phyloP scores from a whole-genome alignment of 805 yeast genomes.

The Candida chilensis region DNA sequence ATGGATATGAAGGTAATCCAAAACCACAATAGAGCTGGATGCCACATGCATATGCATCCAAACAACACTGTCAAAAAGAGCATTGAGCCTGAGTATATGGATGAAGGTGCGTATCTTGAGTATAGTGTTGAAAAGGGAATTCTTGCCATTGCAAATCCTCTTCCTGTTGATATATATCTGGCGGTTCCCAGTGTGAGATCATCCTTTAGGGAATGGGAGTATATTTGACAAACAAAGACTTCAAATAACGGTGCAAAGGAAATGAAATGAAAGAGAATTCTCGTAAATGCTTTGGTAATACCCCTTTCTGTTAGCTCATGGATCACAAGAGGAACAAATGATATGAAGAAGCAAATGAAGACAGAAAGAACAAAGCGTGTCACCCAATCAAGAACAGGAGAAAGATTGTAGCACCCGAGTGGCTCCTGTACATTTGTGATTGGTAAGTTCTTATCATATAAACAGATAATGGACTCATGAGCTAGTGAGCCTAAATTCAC shows the following conservation, averaged over 20 bases:
- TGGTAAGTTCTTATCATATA: constrained; percentile 56
- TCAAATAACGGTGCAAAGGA: constrained; percentile 90
- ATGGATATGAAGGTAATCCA: constrained; percentile 38
- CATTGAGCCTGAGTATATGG: constrained; percentile 73
- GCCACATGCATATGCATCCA: constrained; percentile 78
- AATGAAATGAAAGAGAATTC: constrained; percentile 67
- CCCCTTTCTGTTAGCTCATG: constrained; percentile 90
- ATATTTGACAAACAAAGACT: constrained; percentile 91
- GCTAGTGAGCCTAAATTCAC: constrained; percentile 73
- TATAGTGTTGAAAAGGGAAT: constrained; percentile 63
- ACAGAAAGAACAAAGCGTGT: constrained; percentile 81
- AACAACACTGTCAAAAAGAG: constrained; percentile 63
- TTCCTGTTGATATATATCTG: constrained; percentile 81
- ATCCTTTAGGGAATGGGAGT: constrained; percentile 66
- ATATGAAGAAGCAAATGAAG: constrained; percentile 86
- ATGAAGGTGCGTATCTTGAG: constrained; percentile 65
- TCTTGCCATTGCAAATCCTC: constrained; percentile 88
- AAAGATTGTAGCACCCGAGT: constrained; percentile 75
- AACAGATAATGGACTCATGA: constrained; percentile 64
- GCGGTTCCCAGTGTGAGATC: constrained; percentile 91
- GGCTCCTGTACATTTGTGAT: constrained; percentile 70
- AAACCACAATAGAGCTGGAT: constrained; percentile 56
- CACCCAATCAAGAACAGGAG: constrained; percentile 88
- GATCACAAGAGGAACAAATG: constrained; percentile 79
- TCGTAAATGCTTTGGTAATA: constrained; percentile 55